Evolutionary conservation across 805 yeast genomes (phyloP), one percentile per base, ranked within the genome.

Genomic region (Ogataea pilisensis): DNA sequence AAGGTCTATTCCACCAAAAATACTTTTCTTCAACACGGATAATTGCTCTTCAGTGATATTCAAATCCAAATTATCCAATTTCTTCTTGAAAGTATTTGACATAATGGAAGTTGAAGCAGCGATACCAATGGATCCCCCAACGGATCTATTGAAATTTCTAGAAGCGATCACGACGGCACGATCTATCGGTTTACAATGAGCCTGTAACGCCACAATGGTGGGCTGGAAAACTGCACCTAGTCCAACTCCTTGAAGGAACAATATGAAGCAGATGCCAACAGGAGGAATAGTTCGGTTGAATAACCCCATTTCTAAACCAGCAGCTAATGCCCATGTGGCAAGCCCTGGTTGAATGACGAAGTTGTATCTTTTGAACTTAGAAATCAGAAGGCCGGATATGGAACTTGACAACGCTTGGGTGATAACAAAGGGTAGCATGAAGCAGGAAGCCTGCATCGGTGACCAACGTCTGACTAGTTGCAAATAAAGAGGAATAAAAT

Each of bases 101-200:
- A 58, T 34, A 13, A 59, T 48, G 7, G 62, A 46, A 2, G 63
- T 48, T 12, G 54, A 46, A 9, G 73, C 57, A 0, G 83, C 81
- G 27, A 78, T 61, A 0, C 85, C 84, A 20, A 76, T 60, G 1
- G 83, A 70, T 13, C 82, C 82, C n/a, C 85, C 85, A 42, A 80
- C 69, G 2, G 80, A 72, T 39, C 85, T 61, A 35, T 75, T 49
- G 19, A 76, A 75, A 49, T 77, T 78, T 54, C 85, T 65, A 1
- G 80, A 65, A 3, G 80, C 68, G 8, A 78, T 76, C 12, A 76
- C 76, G 11, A 78, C 78, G 0, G 84, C 80, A 34, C 85, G 56
- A 46, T 79, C 83, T 3, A 70, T 63, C 37, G 69, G 66, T 28
- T 47, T 58, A 12, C 76, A 63, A 44, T 75, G 77, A 1, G 80